Evolutionary conservation across 148 eudicot genomes (phyloP), one percentile per base, ranked within the genome.

Genomic region (Vaccinium macrocarpon): DNA sequence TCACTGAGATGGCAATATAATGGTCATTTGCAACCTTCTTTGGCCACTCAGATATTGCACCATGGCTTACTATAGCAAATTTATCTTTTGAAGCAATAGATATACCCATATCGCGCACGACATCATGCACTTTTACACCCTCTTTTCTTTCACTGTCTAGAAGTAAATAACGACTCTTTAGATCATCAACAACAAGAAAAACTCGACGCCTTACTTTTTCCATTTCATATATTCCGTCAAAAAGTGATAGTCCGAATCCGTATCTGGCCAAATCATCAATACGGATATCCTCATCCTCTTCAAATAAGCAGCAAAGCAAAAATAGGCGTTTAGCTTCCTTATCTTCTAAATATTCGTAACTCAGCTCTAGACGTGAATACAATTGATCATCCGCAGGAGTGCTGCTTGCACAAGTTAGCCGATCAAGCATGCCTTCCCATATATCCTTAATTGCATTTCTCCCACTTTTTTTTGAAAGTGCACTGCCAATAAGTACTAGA

Each of bases 101-200:
- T 64, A 88, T 84, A 70, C 84, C 84, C 61, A 88, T 83, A 80
- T 88, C 88, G 19, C 91, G 88, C 15, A 87, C 88, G 18, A 91
- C 90, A 32, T 90, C 90, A 51, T 87, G 93, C 87, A 91, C 75
- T 82, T 85, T 90, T 11, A 90, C 86, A 38, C 81, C 51, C 32
- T 78, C 78, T 19, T 84, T 8, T 13, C 0, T 1, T 42, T 68
- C 64, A 82, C 88, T 49, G 4, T 53, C 73, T 38, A 87, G 46
- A 18, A 91, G 56, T 64, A 88, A 85, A 70, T 81, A 81, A 80
- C 90, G 85, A 62, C 86, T 81, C 82, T 87, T 86, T 0, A 90
- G 86, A 50, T 86, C 75, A 61, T 84, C 90, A 38, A 87, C 72
- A 32, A 88, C 64, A 14, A 80, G 19, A 75, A 53, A 81, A 50